Percentiles rank a stretch among this genome's conserved stretches.
Conservation (phyloP, 1,139 yeast species). For the Yamadazyma pseudoaaseri region DNA sequence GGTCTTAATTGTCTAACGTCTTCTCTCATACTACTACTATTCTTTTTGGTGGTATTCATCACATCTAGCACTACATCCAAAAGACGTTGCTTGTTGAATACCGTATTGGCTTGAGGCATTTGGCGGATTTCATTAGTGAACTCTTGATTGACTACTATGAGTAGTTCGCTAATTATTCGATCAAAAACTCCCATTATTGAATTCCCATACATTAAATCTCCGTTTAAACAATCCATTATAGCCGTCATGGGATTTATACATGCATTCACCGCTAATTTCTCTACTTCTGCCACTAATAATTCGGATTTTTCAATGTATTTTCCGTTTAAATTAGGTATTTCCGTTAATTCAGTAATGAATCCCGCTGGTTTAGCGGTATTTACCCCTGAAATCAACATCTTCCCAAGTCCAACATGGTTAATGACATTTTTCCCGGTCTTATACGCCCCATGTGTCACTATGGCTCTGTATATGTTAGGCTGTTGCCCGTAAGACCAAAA, state of each 20-base stretch:
- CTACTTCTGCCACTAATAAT: conserved; percentile 62
- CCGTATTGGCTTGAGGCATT: conserved; percentile 35
- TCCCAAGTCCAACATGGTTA: conserved; percentile 72
- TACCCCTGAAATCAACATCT: conserved; percentile 39
- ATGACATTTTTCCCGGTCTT: conserved; percentile 40
- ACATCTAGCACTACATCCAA: conserved; percentile 47
- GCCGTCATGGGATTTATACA: conserved; percentile 78
- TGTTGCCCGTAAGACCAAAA: conserved; percentile 51
- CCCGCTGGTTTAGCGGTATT: conserved; percentile 22
- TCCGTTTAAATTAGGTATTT: conserved; percentile 38
- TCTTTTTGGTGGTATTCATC: conserved; percentile 48
- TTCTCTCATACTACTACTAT: conserved; percentile 86
- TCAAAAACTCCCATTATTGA: conserved; percentile 32
- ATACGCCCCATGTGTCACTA: conserved; percentile 80
- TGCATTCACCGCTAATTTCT: conserved; percentile 72
- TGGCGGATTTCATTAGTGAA: conserved; percentile 26
- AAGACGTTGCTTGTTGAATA: conserved; percentile 44
- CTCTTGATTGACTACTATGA: conserved; percentile 36
- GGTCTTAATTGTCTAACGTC: conserved; percentile 60
- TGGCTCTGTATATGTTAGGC: conserved; percentile 70
- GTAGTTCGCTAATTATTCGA: conserved; percentile 47
- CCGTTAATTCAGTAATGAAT: conserved; percentile 30
- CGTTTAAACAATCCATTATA: conserved; percentile 67
- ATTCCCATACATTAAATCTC: conserved; percentile 50
- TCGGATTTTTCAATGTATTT: conserved; percentile 49